These are phyloP conservation scores for Globisporangium nagaii DNA, from an alignment of 352 stramenopile genomes.

Conservation along the genomic window DNA sequence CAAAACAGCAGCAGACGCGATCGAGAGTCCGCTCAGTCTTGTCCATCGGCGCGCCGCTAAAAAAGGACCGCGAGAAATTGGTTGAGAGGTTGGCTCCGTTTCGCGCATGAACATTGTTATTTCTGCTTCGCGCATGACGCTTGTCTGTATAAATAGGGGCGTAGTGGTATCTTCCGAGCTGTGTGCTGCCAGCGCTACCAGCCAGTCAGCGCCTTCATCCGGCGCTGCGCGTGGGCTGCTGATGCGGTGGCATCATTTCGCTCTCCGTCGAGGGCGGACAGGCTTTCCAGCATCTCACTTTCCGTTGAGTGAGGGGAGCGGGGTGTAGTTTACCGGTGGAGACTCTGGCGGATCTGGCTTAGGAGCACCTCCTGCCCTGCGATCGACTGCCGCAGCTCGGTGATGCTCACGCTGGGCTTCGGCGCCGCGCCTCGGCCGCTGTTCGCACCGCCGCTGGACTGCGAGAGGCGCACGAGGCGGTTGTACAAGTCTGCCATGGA, in stretches of 20 bases:
- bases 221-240: background rate
- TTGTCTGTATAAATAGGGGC: conserved; percentile 5
- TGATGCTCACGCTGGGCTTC: background rate
- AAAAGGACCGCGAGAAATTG: background rate
- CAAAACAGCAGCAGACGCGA: background rate
- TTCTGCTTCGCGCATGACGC: background rate
- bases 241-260: too few species aligned
- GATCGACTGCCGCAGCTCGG: conserved; percentile 12
- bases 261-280: too few species aligned
- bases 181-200: too few species aligned
- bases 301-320: conserved; percentile 3
- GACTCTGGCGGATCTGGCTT: conserved; percentile 9
- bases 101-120: too few species aligned
- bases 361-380: conserved; percentile 7
- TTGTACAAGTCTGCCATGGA: conserved; percentile 15
- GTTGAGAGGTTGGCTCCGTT: background rate
- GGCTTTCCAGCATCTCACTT: too few species aligned
- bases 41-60: background rate
- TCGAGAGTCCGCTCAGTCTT: background rate
- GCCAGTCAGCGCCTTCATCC: background rate
- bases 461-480: conserved; percentile 13
- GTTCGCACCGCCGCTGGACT: background rate
- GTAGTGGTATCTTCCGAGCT: background rate
- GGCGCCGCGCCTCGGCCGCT: background rate
- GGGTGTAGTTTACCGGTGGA: background rate